Evolutionary conservation across 192 early-diverging fungal species (phyloP).

Genomic region (Piromyces sp.): DNA sequence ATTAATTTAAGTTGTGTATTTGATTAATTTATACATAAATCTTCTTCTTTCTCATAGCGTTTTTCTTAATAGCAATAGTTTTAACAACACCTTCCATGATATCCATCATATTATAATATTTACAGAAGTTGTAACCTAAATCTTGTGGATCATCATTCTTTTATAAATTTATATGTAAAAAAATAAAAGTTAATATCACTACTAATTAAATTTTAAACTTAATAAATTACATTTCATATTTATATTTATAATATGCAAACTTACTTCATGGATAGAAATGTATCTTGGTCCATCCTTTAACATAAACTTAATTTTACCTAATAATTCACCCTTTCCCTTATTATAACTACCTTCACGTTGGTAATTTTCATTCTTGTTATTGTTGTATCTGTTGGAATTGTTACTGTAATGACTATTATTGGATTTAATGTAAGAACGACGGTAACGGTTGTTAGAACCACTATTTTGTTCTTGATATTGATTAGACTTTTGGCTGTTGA

Average conservation of each 20-base stretch:
- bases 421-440: neutral
- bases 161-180: no score
- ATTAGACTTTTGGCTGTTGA: neutral
- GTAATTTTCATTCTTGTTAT: neutral
- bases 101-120: neutral
- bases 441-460: neutral
- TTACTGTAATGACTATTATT: neutral
- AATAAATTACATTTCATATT: neutral
- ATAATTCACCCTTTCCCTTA: neutral
- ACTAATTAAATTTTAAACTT: no score
- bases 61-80: neutral
- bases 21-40: neutral
- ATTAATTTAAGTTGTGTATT: neutral
- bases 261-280: neutral
- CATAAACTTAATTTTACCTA: neutral
- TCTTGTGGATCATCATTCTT: neutral
- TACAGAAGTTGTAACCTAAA: neutral
- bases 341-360: neutral
- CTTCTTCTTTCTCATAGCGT: neutral
- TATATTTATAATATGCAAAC: neutral
- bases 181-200: no score
- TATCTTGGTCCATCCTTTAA: neutral
- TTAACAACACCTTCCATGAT: neutral
- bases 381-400: neutral
- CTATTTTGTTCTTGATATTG: neutral